Evolutionary conservation across 2,329 filamentous ascomycete genomes (phyloP).

Genomic region (Exophiala phaeomuriformis): DNA sequence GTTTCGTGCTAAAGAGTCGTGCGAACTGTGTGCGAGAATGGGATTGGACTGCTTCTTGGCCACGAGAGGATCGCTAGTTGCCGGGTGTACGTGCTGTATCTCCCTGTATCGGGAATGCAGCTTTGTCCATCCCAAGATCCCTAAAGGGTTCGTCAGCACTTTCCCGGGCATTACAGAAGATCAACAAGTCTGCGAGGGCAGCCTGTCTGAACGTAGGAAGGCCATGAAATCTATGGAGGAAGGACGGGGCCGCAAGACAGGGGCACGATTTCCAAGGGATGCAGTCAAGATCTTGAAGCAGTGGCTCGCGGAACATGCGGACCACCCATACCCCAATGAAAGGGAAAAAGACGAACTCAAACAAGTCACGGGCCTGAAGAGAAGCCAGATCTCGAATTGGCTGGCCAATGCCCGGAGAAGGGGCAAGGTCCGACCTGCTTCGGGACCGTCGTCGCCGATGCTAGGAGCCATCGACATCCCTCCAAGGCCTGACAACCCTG

Average conservation of each 20-base stretch:
- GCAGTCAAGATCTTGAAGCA: conserved; percentile 73
- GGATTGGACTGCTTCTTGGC: conserved; percentile 43
- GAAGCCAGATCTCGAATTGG: conserved; percentile 85
- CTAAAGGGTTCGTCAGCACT: conserved; percentile 39
- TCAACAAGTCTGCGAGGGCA: conserved; percentile 28
- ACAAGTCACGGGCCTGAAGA: conserved; percentile 68
- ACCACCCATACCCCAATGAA: conserved; percentile 82
- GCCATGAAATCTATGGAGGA: conserved; percentile 39
- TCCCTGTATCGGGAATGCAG: conserved; percentile 43
- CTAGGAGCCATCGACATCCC: conserved; percentile 69
- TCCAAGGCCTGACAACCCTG: conserved; percentile 33
- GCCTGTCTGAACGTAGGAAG: conserved; percentile 34
- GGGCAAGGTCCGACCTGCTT: conserved; percentile 60
- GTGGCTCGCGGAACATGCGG: conserved; percentile 72
- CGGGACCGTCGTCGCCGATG: conserved; percentile 61
- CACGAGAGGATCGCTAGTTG: conserved; percentile 38
- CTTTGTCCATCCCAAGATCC: conserved; percentile 38
- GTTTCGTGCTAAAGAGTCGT: conserved; percentile 40
- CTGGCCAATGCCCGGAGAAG: conserved; percentile 80
- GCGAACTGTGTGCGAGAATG: conserved; percentile 41
- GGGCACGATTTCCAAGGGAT: conserved; percentile 69
- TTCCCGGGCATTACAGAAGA: conserved; percentile 41
- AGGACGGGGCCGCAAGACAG: conserved; percentile 52
- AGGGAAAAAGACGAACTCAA: conserved; percentile 77
- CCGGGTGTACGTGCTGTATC: conserved; percentile 43